Evolutionary conservation across 1,284 basidiomycete species (phyloP).

Genomic region (Stereum hirsutum): DNA sequence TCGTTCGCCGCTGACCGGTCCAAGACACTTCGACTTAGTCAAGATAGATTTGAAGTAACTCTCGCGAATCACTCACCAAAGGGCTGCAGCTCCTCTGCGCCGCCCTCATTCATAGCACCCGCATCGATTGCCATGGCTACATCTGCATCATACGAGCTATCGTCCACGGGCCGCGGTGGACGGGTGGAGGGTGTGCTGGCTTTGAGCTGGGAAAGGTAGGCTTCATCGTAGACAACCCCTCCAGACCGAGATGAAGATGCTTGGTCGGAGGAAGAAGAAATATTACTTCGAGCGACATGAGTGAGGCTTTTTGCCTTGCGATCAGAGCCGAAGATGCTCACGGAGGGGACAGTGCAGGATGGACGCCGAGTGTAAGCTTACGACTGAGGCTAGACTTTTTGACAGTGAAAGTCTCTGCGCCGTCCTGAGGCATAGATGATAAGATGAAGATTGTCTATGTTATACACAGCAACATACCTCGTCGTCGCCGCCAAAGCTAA

Average conservation of each 20-base stretch:
- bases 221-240: constrained; percentile 61
- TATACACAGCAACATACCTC: constrained; percentile 42
- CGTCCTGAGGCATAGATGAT: constrained; percentile 31
- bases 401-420: constrained; percentile 55
- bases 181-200: constrained; percentile 65
- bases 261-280: constrained; percentile 39
- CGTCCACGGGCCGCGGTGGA: constrained; percentile 26
- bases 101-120: constrained; percentile 8
- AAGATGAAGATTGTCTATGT: constrained; percentile 14
- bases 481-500: constrained; percentile 81
- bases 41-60: too few species aligned
- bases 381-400: constrained; percentile 70
- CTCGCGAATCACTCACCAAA: too few species aligned
- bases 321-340: too few species aligned
- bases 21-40: constrained; percentile 15
- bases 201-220: constrained; percentile 77
- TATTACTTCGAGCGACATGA: too few species aligned
- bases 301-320: too few species aligned
- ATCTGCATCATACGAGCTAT: constrained; percentile 38
- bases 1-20: too few species aligned
- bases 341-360: constrained; percentile 35
- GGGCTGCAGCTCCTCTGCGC: too few species aligned
- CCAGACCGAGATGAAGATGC: constrained; percentile 34
- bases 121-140: constrained; percentile 40
- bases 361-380: constrained; percentile 48